Evolutionary conservation across 1,139 yeast genomes (phyloP), one percentile per base, ranked within the genome.

Genomic region (Kluyveromyces sp.): DNA sequence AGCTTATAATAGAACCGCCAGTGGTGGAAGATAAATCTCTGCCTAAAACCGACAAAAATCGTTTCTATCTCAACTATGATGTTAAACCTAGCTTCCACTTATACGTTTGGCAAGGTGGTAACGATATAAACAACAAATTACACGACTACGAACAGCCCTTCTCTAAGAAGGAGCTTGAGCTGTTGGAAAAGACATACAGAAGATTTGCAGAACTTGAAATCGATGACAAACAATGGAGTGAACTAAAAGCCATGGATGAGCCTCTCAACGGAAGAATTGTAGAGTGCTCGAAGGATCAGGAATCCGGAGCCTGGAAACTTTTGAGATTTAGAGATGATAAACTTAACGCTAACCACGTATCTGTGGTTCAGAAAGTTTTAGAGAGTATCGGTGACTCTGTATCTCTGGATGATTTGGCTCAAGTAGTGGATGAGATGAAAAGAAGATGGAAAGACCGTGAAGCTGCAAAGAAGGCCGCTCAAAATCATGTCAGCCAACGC

Each of bases 241-340:
- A 72, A 40, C 64, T 89, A 54, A 88, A 88, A 57, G 68, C 59
- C 0, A 61, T 83, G 33, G 73, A 75, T 9, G 87, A 92, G 61
- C 96, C 97, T 0, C 70, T 92, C 41, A 87, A 89, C 56, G 95
- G 92, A n/a, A 69, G 97, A 49, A 78, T 94, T 29, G 89, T 83
- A 2, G 99, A 94, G 64, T 87, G 95, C 52, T 80, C 80, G 45
- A 67, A 69, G 20, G 70, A 74, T 42, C 61, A 57, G 44, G 65
- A 63, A 13, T 58, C 62, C 3, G 81, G 81, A 1, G 74, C 71
- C 43, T 94, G 98, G 98, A 79, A 80, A 48, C 74, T 85, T 71
- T 64, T 92, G 46, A 72, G 99, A 46, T 92, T 92, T 64, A 73
- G 99, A 60, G 95, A 92, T 63, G 99, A 94, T 61, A 94, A 94